phyloP scores from a whole-genome alignment of 805 yeast species.

The Danielia oregonensis region DNA sequence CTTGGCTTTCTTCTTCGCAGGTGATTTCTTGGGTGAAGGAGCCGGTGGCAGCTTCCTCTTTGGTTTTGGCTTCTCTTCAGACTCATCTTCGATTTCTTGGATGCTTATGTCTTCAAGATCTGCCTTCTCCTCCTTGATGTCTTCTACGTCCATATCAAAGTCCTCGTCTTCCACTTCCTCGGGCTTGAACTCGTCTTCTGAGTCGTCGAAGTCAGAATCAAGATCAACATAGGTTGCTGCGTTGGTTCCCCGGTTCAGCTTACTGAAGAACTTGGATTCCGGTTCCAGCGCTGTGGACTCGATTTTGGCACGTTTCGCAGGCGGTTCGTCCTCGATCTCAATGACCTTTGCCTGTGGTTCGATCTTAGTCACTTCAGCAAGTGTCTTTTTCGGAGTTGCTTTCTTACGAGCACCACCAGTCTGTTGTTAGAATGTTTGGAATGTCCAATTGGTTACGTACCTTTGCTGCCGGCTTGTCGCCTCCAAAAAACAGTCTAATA shows the following conservation, averaged over 20 bases:
- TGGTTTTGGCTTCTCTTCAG: slow-evolving; percentile 5
- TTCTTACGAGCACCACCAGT: too few relatives aligned
- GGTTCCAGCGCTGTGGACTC: too few relatives aligned
- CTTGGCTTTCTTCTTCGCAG: slow-evolving; percentile 4
- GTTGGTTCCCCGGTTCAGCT: not conserved
- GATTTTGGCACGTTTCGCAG: too few relatives aligned
- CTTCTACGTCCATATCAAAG: slow-evolving; percentile 8
- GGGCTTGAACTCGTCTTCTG: slow-evolving; percentile 23
- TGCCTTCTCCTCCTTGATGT: slow-evolving; percentile 11
- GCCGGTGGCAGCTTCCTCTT: slow-evolving; percentile 6
- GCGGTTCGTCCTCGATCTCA: not conserved
- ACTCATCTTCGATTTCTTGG: slow-evolving; percentile 13
- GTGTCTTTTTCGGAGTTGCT: not conserved
- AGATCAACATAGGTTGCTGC: slow-evolving; percentile 11
- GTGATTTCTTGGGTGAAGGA: slow-evolving; percentile 5
- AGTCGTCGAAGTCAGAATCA: slow-evolving; percentile 18
- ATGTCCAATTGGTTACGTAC: slow-evolving; percentile 5
- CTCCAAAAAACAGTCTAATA: slow-evolving; percentile 19
- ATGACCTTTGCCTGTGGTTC: not conserved
- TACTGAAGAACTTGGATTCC: not conserved
- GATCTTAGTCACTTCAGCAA: not conserved
- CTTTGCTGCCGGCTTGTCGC: slow-evolving; percentile 5
- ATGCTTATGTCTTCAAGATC: slow-evolving; percentile 4
- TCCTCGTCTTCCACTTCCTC: slow-evolving; percentile 16
- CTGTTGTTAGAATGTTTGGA: not conserved